These are phyloP conservation scores for Areca catechu DNA, from an alignment of 176 grass and related monocot species.

Conservation along the genomic window DNA sequence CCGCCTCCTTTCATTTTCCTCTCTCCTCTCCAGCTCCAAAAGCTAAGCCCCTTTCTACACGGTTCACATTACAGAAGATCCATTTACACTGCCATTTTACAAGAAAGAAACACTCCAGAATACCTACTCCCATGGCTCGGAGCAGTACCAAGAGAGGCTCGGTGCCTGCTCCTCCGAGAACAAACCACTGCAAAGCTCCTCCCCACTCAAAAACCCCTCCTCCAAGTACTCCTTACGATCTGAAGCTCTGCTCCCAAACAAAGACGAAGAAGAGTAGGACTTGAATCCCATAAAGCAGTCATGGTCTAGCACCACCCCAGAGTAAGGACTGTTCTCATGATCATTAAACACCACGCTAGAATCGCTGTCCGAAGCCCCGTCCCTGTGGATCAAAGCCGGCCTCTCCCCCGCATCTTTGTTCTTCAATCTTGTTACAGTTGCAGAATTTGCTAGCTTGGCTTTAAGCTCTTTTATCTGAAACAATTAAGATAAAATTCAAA, in stretches of 20 bases:
- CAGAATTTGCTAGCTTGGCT: slow-evolving; percentile 11
- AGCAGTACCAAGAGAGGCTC: slow-evolving; percentile 2
- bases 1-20: not conserved
- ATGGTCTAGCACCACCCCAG: slow-evolving; percentile 12
- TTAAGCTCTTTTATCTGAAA: slow-evolving; percentile 29
- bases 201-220: not conserved
- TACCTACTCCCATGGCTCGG: not conserved
- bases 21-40: not conserved
- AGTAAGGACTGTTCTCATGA: slow-evolving; percentile 26
- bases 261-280: slow-evolving; percentile 14
- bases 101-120: no score
- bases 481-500: not conserved
- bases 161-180: not conserved
- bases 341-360: slow-evolving; percentile 53
- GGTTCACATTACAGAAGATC: not conserved
- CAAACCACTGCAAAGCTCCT: slow-evolving; percentile 10
- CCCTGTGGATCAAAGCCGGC: not conserved
- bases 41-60: slow-evolving; percentile 1
- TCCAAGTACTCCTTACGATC: not conserved
- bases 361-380: slow-evolving; percentile 39
- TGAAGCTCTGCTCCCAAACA: not conserved
- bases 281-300: slow-evolving; percentile 27
- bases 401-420: not conserved
- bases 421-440: slow-evolving; percentile 25
- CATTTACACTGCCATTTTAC: not conserved